Evolutionary conservation across 1,139 yeast species (phyloP), one percentile per base, ranked within the genome.

Genomic region (Saccharomyces uvarum): DNA sequence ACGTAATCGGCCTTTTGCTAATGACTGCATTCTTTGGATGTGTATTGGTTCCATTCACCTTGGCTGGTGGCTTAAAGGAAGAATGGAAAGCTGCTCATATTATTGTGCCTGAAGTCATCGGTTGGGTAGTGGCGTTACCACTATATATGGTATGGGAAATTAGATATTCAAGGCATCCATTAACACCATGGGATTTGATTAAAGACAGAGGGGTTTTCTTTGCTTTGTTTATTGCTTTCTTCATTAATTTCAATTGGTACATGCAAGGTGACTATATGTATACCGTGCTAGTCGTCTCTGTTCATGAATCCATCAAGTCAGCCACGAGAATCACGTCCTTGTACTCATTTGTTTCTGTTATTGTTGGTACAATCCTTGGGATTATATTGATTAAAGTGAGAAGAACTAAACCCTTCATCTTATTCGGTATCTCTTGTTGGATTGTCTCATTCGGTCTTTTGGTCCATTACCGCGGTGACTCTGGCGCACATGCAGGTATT

Each of bases 261-360:
- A 79, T 83, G 83, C 87, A 84, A 59, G 84, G 83, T 64, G 86
- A 81, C 61, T 84, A 73, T 66, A 73, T 84, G 76, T 83, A 79
- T 68, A 78, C 88, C 0, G 83, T 83, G 29, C 71, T 84, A 56
- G 63, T 78, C 51, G 88, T 82, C 38, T 83, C 83, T 9, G 78
- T 83, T 69, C 74, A 80, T 61, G 80, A 81, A 55, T 73, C 83
- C 19, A 67, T 75, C 55, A 75, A 74, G 57, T 80, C 87, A 5
- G 88, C 89, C 16, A 79, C 84, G 11, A 76, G 88, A 69, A 83
- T 84, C 62, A 73, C 81, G 3, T 77, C 83, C 2, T 70, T 84
- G 53, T 83, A 82, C 68, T 81, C 86, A 9, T 84, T 85, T 61
- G 86, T 81, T 27, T 80, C 86, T 2, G 85, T 80, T 46, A 75